Evolutionary conservation across 2,329 filamentous ascomycete species (phyloP).

Genomic region (Thermothelomyces thermophilus): DNA sequence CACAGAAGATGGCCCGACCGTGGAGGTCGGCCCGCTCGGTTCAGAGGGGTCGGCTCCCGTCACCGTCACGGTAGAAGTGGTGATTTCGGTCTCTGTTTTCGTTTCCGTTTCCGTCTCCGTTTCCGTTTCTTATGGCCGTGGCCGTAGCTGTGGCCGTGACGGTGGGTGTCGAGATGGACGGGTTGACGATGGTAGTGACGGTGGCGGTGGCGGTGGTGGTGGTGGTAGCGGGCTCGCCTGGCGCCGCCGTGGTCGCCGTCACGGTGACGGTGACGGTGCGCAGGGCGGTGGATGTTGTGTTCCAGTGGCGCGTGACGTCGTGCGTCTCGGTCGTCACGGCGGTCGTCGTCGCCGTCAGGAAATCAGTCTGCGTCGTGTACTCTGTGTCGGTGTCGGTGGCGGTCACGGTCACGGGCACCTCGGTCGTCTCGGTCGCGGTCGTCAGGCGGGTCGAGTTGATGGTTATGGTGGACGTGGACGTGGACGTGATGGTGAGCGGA

Average conservation of each 20-base stretch:
- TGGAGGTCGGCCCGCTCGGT: too few species aligned
- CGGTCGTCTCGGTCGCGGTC: neutral
- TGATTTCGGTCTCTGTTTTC: neutral
- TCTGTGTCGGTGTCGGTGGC: neutral
- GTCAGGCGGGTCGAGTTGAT: neutral
- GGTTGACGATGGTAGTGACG: neutral
- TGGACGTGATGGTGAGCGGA: neutral
- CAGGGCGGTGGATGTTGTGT: neutral
- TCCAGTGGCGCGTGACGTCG: neutral
- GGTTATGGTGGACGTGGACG: neutral
- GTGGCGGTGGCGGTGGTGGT: neutral
- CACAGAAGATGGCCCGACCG: too few species aligned
- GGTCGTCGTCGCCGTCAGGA: conserved; percentile 1
- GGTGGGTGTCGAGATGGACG: neutral
- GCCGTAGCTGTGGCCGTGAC: neutral
- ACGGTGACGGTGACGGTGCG: neutral
- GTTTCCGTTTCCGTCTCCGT: neutral
- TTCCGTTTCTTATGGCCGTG: neutral
- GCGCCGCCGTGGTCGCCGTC: neutral
- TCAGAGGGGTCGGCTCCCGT: neutral
- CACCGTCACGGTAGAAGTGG: neutral
- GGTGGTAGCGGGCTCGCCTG: neutral
- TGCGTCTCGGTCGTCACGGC: neutral
- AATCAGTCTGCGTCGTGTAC: neutral
- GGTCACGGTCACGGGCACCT: neutral